Evolutionary conservation across 2,329 filamentous ascomycete genomes (phyloP).

Genomic region (Calonectria hawksworthii): DNA sequence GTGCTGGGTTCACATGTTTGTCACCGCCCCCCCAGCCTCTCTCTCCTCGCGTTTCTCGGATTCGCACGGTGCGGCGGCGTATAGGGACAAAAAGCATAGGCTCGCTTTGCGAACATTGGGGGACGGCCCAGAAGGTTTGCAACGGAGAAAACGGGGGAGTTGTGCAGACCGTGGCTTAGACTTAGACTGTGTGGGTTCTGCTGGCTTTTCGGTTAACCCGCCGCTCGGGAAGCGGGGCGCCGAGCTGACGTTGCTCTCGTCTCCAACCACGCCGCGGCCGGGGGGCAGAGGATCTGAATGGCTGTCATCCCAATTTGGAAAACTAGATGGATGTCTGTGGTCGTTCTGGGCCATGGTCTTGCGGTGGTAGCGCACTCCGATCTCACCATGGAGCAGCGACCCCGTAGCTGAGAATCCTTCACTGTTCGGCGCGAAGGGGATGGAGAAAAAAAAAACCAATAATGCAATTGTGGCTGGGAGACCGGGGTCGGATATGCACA

Average conservation of each 20-base stretch:
- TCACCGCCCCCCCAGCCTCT: conserved; percentile 10
- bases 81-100: neutral
- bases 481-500: neutral
- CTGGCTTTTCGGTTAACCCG: conserved; percentile 30
- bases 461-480: conserved; percentile 9
- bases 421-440: neutral
- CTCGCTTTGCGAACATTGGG: neutral
- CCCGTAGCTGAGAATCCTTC: conserved; percentile 14
- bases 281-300: neutral
- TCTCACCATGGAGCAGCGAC: neutral
- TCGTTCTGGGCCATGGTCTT: neutral
- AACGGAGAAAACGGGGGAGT: conserved; percentile 16
- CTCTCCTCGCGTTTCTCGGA: neutral
- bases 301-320: neutral
- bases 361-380: neutral
- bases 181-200: conserved; percentile 38
- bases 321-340: neutral
- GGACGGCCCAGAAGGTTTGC: neutral
- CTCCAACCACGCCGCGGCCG: conserved; percentile 5
- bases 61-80: neutral
- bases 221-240: conserved; percentile 38
- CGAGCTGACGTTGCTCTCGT: neutral
- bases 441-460: neutral
- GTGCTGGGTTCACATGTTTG: conserved; percentile 9
- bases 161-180: conserved; percentile 43